Evolutionary conservation across 2,329 filamentous ascomycete genomes (phyloP).

Genomic region (Fusarium humuli): DNA sequence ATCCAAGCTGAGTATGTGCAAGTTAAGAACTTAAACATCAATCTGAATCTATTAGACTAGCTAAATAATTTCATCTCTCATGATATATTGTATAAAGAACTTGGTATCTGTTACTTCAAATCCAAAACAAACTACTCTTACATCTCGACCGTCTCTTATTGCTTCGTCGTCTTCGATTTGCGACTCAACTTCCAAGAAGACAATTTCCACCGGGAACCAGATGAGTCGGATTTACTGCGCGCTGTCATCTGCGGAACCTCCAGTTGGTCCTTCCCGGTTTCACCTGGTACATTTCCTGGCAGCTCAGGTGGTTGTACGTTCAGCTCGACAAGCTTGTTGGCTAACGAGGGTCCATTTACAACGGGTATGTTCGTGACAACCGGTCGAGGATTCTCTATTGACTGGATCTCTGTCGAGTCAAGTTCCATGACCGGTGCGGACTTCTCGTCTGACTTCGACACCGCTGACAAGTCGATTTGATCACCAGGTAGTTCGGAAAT

Average conservation of each 20-base stretch:
- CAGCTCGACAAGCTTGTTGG: slow-evolving; percentile 24
- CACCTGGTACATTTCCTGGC: slow-evolving; percentile 19
- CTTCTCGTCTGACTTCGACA: neutral
- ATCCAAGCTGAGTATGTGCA: no score
- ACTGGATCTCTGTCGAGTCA: slow-evolving; percentile 19
- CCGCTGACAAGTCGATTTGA: neutral
- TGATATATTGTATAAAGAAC: neutral
- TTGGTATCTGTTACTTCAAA: neutral
- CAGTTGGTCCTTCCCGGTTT: neutral
- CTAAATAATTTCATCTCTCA: neutral
- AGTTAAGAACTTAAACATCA: no score
- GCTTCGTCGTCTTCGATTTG: slow-evolving; percentile 36
- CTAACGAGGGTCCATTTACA: neutral
- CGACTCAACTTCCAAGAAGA: slow-evolving; percentile 40
- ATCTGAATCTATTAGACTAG: neutral
- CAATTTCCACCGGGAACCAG: slow-evolving; percentile 35
- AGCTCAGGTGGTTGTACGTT: slow-evolving; percentile 36
- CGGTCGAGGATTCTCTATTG: neutral
- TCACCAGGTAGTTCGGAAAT: slow-evolving; percentile 33
- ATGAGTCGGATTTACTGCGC: slow-evolving; percentile 19
- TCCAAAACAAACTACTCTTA: neutral
- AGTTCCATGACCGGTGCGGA: slow-evolving; percentile 17
- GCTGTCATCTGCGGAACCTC: neutral
- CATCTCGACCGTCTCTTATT: neutral
- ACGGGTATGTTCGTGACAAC: neutral